phyloP scores from a whole-genome alignment of 495 filamentous ascomycete species.

The Penicillium salamii region DNA sequence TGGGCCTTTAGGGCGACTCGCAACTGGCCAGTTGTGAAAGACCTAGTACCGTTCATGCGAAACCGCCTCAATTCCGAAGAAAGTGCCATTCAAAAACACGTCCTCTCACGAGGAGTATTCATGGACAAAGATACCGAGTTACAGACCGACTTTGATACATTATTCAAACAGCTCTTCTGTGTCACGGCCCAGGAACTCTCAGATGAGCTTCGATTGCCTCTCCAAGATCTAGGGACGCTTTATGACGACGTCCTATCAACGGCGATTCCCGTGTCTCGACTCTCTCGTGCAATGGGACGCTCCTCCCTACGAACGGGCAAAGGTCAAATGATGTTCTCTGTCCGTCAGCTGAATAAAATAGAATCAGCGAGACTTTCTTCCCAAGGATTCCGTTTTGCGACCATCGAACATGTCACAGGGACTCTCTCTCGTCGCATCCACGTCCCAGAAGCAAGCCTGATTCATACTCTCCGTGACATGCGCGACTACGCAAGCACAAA shows the following conservation, averaged over 20 bases:
- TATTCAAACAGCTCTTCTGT: slow-evolving; percentile 88
- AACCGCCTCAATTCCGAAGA: slow-evolving; percentile 49
- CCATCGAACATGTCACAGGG: slow-evolving; percentile 62
- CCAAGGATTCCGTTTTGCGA: slow-evolving; percentile 74
- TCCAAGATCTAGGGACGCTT: slow-evolving; percentile 67
- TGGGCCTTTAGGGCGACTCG: slow-evolving; percentile 82
- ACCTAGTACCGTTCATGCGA: slow-evolving; percentile 68
- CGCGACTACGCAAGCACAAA: slow-evolving; percentile 51
- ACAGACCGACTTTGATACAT: slow-evolving; percentile 61
- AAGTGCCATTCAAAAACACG: slow-evolving; percentile 33
- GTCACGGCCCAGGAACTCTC: slow-evolving; percentile 74
- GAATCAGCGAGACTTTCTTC: slow-evolving; percentile 63
- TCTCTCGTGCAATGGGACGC: slow-evolving; percentile 37
- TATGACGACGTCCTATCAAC: slow-evolving; percentile 78
- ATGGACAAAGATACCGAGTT: slow-evolving; percentile 40
- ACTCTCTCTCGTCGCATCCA: slow-evolving; percentile 70
- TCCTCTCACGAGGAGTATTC: slow-evolving; percentile 32
- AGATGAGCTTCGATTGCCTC: slow-evolving; percentile 54
- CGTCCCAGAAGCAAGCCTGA: slow-evolving; percentile 54
- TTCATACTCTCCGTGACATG: slow-evolving; percentile 58
- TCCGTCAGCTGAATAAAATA: slow-evolving; percentile 58
- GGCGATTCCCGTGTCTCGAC: slow-evolving; percentile 39
- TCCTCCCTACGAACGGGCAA: slow-evolving; percentile 47
- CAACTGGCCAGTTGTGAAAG: slow-evolving; percentile 67
- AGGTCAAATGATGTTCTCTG: slow-evolving; percentile 77